phyloP scores from a whole-genome alignment of 2,329 filamentous ascomycete species.

The Zasmidium cellare region DNA sequence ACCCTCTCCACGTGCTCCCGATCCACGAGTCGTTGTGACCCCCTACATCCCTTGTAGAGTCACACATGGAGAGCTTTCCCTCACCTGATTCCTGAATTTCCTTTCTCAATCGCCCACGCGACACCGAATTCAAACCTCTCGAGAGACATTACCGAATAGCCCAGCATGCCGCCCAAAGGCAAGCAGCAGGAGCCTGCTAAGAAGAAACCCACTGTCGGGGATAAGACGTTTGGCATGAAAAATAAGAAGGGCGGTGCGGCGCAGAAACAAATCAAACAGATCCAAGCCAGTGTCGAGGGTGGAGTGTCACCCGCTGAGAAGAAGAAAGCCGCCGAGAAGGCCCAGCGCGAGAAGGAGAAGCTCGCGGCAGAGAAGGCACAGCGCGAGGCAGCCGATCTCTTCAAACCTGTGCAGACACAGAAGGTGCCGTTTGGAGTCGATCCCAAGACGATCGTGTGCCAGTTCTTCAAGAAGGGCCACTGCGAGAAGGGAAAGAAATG shows the following conservation, averaged over 20 bases:
- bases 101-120: not conserved
- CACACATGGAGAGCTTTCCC: conserved; percentile 37
- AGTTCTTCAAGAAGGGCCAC: conserved; percentile 95
- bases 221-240: conserved; percentile 99
- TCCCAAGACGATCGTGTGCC: conserved; percentile 93
- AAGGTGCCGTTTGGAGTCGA: conserved; percentile 98
- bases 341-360: conserved; percentile 80
- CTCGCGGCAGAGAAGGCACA: conserved; percentile 82
- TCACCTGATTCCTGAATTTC: conserved; percentile 27
- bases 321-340: conserved; percentile 67
- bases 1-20: conserved; percentile 4
- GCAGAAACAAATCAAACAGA: conserved; percentile 85
- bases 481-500: conserved; percentile 97
- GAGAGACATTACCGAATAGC: conserved; percentile 3
- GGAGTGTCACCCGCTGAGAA: conserved; percentile 87
- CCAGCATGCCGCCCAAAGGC: conserved; percentile 71
- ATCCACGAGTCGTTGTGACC: not conserved
- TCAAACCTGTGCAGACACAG: conserved; percentile 93
- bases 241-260: conserved; percentile 96
- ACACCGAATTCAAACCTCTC: conserved; percentile 4
- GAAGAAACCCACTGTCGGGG: conserved; percentile 68
- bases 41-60: not conserved
- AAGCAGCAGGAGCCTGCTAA: conserved; percentile 49
- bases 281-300: conserved; percentile 70
- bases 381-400: conserved; percentile 75